These are phyloP conservation scores for Yamadazyma triangularis DNA, from an alignment of 1,139 yeast genomes.

Conservation along the genomic window DNA sequence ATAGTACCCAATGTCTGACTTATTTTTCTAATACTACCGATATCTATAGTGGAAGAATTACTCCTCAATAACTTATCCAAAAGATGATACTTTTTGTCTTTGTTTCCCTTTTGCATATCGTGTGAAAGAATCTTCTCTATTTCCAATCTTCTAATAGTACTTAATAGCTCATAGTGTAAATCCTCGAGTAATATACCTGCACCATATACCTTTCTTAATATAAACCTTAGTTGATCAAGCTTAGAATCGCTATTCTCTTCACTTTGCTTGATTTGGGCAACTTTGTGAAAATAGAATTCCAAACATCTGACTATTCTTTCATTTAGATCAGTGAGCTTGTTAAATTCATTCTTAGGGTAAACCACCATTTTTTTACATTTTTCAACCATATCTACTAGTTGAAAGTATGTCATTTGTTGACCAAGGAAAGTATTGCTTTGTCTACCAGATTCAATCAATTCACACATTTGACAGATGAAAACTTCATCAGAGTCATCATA, in stretches of 20 bases:
- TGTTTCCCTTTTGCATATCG: too few species aligned
- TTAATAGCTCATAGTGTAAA: conserved; percentile 16
- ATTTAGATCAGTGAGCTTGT: conserved; percentile 18
- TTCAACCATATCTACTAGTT: conserved; percentile 15
- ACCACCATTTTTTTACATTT: conserved; percentile 32
- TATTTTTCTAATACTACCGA: too few species aligned
- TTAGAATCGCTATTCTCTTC: conserved; percentile 11
- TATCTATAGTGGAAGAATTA: too few species aligned
- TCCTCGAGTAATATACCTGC: conserved; percentile 25
- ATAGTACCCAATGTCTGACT: too few species aligned
- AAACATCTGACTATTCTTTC: conserved; percentile 10
- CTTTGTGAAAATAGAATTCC: conserved; percentile 7
- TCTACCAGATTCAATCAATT: conserved; percentile 17
- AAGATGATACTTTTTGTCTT: too few species aligned
- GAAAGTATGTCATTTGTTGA: conserved; percentile 18
- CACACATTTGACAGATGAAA: conserved; percentile 68
- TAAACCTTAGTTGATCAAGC: conserved; percentile 22
- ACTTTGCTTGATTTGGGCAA: conserved; percentile 12
- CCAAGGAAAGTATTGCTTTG: conserved; percentile 14
- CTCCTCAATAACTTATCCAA: too few species aligned
- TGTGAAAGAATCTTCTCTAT: conserved; percentile 6
- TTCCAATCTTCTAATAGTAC: conserved; percentile 14
- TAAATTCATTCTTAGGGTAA: conserved; percentile 37
- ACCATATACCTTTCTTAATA: conserved; percentile 33
- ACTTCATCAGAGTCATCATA: conserved; percentile 15